Evolutionary conservation across 2,329 filamentous ascomycete genomes (phyloP).

Genomic region (Claviceps cyperi): DNA sequence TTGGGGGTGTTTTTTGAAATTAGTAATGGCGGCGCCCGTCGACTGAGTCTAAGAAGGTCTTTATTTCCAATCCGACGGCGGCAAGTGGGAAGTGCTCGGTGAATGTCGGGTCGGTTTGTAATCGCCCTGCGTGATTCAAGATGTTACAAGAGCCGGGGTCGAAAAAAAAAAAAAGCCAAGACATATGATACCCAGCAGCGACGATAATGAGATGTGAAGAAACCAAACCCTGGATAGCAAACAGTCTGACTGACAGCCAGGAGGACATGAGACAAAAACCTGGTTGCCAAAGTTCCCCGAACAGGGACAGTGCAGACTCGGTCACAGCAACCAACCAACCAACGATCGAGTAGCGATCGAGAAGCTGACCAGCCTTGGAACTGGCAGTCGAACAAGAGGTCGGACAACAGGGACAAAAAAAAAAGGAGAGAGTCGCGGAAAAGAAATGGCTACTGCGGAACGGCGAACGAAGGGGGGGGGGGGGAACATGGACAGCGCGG

Average conservation of each 20-base stretch:
- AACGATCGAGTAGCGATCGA: background rate
- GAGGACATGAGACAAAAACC: conserved; percentile 1
- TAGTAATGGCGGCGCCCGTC: conserved; percentile 1
- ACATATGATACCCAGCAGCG: conserved; percentile 14
- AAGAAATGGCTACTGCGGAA: background rate
- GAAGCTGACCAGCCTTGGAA: background rate
- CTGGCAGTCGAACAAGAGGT: background rate
- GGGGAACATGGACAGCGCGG: background rate
- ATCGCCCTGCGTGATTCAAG: background rate
- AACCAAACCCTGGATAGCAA: conserved; percentile 1
- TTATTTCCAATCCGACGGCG: background rate
- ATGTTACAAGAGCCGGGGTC: conserved; percentile 8
- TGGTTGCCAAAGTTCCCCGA: background rate
- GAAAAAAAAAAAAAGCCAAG: conserved; percentile 11
- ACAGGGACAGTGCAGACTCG: background rate
- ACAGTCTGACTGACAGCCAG: conserved; percentile 2
- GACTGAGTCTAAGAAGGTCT: background rate
- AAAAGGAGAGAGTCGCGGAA: no score
- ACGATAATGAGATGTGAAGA: conserved; percentile 1
- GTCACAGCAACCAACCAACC: background rate
- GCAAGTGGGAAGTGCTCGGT: background rate
- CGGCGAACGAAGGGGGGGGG: background rate
- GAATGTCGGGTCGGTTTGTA: background rate
- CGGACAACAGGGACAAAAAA: background rate
- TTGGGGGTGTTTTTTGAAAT: conserved; percentile 5